Evolutionary conservation across 1,284 basidiomycete species (phyloP).

Genomic region (Cryptococcus maquisensis): DNA sequence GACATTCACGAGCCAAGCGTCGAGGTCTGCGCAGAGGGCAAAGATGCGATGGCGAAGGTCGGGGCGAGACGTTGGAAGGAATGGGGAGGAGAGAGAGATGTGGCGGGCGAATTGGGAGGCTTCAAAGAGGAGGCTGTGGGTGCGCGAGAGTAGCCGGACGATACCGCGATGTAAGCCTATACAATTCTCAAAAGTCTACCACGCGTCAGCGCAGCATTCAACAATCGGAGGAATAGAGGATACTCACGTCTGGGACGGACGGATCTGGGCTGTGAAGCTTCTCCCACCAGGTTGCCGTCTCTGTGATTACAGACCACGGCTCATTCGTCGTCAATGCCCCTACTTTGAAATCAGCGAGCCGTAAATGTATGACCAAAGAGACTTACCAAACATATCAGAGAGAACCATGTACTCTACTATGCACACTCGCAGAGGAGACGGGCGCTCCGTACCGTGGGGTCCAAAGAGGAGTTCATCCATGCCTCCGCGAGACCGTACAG

Average conservation of each 20-base stretch:
- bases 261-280: conserved; percentile 14
- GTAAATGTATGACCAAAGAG: not conserved
- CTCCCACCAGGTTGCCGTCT: conserved; percentile 31
- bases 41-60: conserved; percentile 8
- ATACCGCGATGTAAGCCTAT: conserved; percentile 29
- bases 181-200: conserved; percentile 24
- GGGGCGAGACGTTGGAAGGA: not conserved
- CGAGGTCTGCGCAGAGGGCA: conserved; percentile 1
- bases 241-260: conserved; percentile 7
- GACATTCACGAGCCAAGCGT: conserved; percentile 3
- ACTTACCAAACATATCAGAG: conserved; percentile 30
- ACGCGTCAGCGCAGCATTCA: not conserved
- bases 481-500: conserved; percentile 30
- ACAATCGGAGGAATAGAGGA: no score
- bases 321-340: conserved; percentile 17
- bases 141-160: conserved; percentile 15
- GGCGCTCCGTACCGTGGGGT: not conserved
- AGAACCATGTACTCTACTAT: conserved; percentile 32
- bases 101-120: not conserved
- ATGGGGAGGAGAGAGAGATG: not conserved
- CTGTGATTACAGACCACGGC: conserved; percentile 18
- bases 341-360: not conserved
- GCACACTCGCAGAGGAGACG: conserved; percentile 16
- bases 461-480: conserved; percentile 27
- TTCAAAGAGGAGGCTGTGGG: conserved; percentile 9